Percentiles rank a stretch among this genome's conserved stretches.
phyloP scores from a whole-genome alignment of 805 yeast genomes.

The Danielia reshetovae region DNA sequence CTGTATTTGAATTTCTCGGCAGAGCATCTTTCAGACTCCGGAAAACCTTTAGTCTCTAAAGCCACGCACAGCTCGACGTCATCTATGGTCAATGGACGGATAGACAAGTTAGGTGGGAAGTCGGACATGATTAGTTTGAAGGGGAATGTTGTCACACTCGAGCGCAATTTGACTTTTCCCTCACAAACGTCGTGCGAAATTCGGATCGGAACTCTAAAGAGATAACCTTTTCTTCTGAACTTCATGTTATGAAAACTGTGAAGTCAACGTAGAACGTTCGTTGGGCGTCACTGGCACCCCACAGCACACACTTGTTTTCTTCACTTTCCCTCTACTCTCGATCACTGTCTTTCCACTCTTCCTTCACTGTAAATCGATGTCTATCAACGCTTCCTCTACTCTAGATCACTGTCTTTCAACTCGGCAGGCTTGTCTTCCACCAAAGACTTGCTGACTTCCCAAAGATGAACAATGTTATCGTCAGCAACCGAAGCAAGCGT shows the following conservation, averaged over 20 bases:
- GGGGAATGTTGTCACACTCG: neutral
- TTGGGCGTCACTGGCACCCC: neutral
- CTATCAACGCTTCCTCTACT: too few species aligned
- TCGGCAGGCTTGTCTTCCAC: conserved; percentile 16
- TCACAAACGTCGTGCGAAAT: conserved; percentile 1
- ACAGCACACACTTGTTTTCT: too few species aligned
- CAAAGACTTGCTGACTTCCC: conserved; percentile 45
- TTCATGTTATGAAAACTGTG: too few species aligned
- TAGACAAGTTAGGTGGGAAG: conserved; percentile 44
- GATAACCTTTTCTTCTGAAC: too few species aligned
- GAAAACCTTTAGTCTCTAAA: conserved; percentile 69
- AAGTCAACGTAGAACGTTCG: neutral
- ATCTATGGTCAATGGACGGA: conserved; percentile 24
- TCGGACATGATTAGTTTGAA: conserved; percentile 30
- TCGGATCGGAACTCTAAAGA: too few species aligned
- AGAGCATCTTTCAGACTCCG: conserved; percentile 64
- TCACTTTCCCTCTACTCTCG: neutral
- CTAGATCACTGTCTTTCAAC: conserved; percentile 20
- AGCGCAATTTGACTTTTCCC: neutral
- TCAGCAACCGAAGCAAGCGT: conserved; percentile 62
- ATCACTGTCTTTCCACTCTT: neutral
- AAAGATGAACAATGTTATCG: conserved; percentile 57
- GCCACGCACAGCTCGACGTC: conserved; percentile 61
- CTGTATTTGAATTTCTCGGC: conserved; percentile 63
- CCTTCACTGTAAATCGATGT: neutral